Evolutionary conservation across 1,284 basidiomycete species (phyloP).

Genomic region (Meira miltonrushii): DNA sequence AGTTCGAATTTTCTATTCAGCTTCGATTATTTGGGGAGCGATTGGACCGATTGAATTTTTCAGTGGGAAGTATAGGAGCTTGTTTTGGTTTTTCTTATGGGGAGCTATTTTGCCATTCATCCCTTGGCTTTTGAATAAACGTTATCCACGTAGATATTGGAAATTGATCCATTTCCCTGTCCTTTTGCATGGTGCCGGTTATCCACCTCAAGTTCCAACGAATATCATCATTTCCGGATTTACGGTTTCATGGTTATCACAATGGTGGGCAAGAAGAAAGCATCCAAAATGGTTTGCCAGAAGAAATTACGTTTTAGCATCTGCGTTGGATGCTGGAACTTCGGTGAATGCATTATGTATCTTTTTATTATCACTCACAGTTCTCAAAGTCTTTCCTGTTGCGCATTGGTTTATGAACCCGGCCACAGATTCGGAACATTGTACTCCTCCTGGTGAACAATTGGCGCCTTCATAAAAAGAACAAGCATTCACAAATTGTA

Average conservation of each 20-base stretch:
- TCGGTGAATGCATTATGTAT: conserved; percentile 55
- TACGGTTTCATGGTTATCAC: conserved; percentile 52
- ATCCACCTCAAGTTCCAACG: conserved; percentile 52
- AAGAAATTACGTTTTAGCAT: conserved; percentile 33
- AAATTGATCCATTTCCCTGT: conserved; percentile 54
- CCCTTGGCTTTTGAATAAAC: conserved; percentile 54
- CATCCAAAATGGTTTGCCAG: conserved; percentile 45
- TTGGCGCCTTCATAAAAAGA: too few species aligned
- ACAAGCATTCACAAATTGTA: too few species aligned
- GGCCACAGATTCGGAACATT: conserved; percentile 11
- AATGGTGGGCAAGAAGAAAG: conserved; percentile 53
- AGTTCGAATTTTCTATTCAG: conserved; percentile 52
- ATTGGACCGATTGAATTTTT: conserved; percentile 57
- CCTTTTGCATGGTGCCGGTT: conserved; percentile 55
- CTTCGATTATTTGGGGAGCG: conserved; percentile 56
- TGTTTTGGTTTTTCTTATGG: conserved; percentile 54
- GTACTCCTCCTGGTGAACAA: background rate
- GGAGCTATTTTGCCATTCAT: conserved; percentile 54
- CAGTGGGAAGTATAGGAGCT: conserved; percentile 54
- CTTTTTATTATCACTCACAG: conserved; percentile 51
- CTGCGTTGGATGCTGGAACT: conserved; percentile 14
- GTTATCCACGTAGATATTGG: conserved; percentile 29
- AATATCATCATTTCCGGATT: conserved; percentile 57
- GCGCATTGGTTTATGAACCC: conserved; percentile 14
- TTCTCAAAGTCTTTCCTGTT: conserved; percentile 29